A percentile compares a stretch with the other conserved stretches of the same genome.
Conservation (phyloP, 2,329 filamentous ascomycete genomes). For the Claviceps fusiformis region DNA sequence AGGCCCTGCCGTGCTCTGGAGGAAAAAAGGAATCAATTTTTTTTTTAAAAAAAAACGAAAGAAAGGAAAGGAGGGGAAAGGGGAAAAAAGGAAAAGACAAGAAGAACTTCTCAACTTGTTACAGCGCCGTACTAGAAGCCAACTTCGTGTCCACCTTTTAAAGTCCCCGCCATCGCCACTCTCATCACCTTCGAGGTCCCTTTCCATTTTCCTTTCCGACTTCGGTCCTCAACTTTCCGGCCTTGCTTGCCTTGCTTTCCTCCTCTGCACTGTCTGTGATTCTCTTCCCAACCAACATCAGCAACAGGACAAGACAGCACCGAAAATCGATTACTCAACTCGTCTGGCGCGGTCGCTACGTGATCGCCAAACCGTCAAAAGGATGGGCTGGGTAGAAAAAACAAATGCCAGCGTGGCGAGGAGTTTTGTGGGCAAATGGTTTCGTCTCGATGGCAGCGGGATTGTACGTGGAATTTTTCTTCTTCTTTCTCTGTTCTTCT, state of each 20-base stretch:
- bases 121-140: neutral
- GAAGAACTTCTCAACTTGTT: neutral
- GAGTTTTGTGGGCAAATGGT: constrained; percentile 56
- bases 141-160: neutral
- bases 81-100: no score
- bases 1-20: neutral
- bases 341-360: neutral
- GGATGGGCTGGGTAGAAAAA: constrained; percentile 35
- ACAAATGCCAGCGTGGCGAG: constrained; percentile 46
- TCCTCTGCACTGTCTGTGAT: neutral
- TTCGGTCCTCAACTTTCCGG: neutral
- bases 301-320: neutral
- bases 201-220: neutral
- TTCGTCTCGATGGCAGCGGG: constrained; percentile 68
- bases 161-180: neutral
- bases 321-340: neutral
- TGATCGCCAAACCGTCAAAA: neutral
- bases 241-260: neutral
- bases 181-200: neutral
- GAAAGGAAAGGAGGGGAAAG: no score
- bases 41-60: no score
- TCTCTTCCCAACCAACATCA: neutral
- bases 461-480: constrained; percentile 46
- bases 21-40: neutral
- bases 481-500: neutral